Evolutionary conservation across 257 asterid genomes (phyloP), one percentile per base, ranked within the genome.

Genomic region (Catharanthus roseus): DNA sequence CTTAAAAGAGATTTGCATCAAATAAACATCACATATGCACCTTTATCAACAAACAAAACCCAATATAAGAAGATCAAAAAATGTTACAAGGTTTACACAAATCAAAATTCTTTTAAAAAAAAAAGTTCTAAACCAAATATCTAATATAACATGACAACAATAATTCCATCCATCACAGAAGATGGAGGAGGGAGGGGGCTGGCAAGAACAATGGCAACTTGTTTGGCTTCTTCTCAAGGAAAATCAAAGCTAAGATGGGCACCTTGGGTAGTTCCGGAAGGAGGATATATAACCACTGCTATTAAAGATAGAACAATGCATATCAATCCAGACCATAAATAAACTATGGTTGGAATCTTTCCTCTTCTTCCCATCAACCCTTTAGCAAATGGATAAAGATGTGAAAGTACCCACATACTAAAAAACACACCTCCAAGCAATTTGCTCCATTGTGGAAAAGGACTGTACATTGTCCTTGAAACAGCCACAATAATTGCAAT

Each of bases 391-490:
- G 98, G 98, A 41, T 90, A 93, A 11, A 93, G 74, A 78, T 93
- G 98, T 23, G 98, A 88, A 18, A 90, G 81, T 81, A 93, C 98
- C 98, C 97, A 93, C 0, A 93, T 75, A 67, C 97, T 90, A 80
- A 93, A 93, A 89, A 93, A 93, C 26, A 89, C 91, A 0, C 97
- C 96, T 23, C 96, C 96, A 0, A 90, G 51, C 0, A 93, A 81
- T 86, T 85, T 90, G 79, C 97, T 90, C 97, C 96, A 90, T 72
- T 86, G 83, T 15, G 97, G 98, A 28, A 86, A 86, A 2, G 96
- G 87, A 50, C 92, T 89, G 12, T 93, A 93, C 21, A 89, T 77
- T 0, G 97, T 91, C 83, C 96, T 77, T 11, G 89, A 87, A 0
- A 87, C 53, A 0, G 96, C 97, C 72, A 90, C 96, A 2, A 78